Evolutionary conservation across 164 flowering plant species (phyloP).

Genomic region (Magnolia kwangsiensis): DNA sequence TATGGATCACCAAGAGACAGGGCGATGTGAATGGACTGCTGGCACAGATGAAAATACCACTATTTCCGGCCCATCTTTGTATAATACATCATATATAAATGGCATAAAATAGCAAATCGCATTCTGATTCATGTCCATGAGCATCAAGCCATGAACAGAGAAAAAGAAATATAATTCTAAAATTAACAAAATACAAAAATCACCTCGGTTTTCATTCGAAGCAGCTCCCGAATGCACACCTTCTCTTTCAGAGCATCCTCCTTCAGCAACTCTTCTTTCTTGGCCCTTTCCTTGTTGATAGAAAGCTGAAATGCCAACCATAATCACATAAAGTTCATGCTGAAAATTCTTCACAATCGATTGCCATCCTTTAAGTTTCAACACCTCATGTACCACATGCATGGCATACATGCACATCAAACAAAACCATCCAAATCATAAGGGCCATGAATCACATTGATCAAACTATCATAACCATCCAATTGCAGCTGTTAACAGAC

Average conservation of each 20-base stretch:
- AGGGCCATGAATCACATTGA: background rate
- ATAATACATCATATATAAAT: too few relatives aligned
- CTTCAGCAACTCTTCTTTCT: slow-evolving; percentile 44
- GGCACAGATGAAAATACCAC: too few relatives aligned
- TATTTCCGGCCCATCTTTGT: too few relatives aligned
- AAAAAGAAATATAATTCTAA: background rate
- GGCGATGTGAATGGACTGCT: too few relatives aligned
- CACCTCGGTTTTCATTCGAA: slow-evolving; percentile 64
- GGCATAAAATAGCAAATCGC: too few relatives aligned
- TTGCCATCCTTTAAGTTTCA: too few relatives aligned
- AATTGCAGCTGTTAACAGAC: too few relatives aligned
- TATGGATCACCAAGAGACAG: too few relatives aligned
- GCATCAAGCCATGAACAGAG: background rate
- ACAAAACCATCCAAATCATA: background rate
- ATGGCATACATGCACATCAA: too few relatives aligned
- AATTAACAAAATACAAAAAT: background rate
- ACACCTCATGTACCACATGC: too few relatives aligned
- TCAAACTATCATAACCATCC: too few relatives aligned
- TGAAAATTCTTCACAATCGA: background rate
- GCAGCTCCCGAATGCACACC: slow-evolving; percentile 32
- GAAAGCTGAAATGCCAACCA: slow-evolving; percentile 36
- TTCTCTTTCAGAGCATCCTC: slow-evolving; percentile 49
- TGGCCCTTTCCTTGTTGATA: slow-evolving; percentile 42
- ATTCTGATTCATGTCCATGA: too few relatives aligned
- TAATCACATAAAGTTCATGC: background rate